Evolutionary conservation across 2,329 filamentous ascomycete species (phyloP), one percentile per base, ranked within the genome.

Genomic region (Fonsecaea monophora): DNA sequence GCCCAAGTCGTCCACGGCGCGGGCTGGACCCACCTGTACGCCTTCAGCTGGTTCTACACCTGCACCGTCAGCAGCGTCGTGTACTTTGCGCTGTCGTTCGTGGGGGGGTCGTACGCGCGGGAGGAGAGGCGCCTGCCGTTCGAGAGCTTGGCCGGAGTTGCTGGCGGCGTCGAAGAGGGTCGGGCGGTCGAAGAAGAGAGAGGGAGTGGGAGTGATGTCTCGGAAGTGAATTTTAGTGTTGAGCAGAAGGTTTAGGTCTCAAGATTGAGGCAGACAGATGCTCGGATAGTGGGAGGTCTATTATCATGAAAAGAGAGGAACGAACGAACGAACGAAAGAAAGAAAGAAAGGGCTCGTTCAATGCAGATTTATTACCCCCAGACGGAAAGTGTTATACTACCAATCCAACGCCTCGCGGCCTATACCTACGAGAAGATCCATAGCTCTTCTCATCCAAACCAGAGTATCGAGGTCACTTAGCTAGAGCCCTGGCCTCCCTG

Each of bases 51-150:
- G 67, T 50, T 68, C 30, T 64, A 53, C 40, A 59, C 38, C 18
- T 68, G 64, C 53, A 69, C 60, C 2, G 35, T 66, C 64, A 69
- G 64, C 60, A 66, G 67, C 30, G 60, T 69, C 18, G 18, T 69
- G 4, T 69, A 69, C 53, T 69, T 42, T 21, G 35, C 56, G 5
- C 25, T 69, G 53, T 64, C 37, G 5, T 58, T 63, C n/a, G 18
- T 65, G 7, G 66, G 63, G 15, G 37, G 66, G 13, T 65, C 25
- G 2, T 25, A 57, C 40, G 59, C 59, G 9, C 30, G 32, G 15
- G 55, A 68, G 55, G 66, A 68, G 35, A 60, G n/a, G 13, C 13
- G 21, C 5, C 64, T 68, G 66, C 10, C 53, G 10, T 68, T 68
- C 35, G 66, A 68, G 65, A 58, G 45, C 45, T 42, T 66, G 35